Conservation (phyloP, 192 early-diverging fungal genomes). For the Linnemannia hyalina region DNA sequence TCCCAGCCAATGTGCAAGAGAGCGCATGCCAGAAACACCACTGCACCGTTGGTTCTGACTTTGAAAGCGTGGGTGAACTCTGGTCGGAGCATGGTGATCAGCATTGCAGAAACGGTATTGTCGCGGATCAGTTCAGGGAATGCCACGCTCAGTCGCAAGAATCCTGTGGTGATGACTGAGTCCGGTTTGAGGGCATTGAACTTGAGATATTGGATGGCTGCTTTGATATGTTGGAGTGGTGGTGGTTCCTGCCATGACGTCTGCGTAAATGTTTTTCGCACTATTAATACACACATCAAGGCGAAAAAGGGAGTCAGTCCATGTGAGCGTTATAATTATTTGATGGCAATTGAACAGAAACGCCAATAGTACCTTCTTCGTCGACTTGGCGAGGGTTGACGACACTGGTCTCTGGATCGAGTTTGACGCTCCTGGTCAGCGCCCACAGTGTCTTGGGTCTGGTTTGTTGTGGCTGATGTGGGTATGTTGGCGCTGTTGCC, state of each 20-base stretch:
- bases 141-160: slow-evolving; percentile 40
- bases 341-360: neutral
- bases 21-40: slow-evolving; percentile 42
- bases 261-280: slow-evolving; percentile 35
- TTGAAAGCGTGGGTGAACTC: slow-evolving; percentile 54
- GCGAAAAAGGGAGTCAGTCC: neutral
- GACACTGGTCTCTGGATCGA: slow-evolving; percentile 31
- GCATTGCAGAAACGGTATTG: slow-evolving; percentile 20
- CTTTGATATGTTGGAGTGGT: slow-evolving; percentile 39
- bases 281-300: neutral
- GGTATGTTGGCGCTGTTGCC: slow-evolving; percentile 11
- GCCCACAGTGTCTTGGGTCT: slow-evolving; percentile 30
- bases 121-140: slow-evolving; percentile 44
- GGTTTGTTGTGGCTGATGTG: slow-evolving; percentile 8
- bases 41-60: slow-evolving; percentile 46
- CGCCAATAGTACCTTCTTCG: slow-evolving; percentile 29
- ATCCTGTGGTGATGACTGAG: slow-evolving; percentile 38
- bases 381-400: slow-evolving; percentile 49
- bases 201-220: slow-evolving; percentile 41
- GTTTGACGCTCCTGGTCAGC: slow-evolving; percentile 16
- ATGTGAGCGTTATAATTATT: neutral
- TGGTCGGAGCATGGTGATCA: slow-evolving; percentile 50
- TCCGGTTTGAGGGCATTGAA: slow-evolving; percentile 50
- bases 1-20: slow-evolving; percentile 49
- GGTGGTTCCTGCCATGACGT: slow-evolving; percentile 38